Base-by-base conservation (phyloP, 192 early-diverging fungal species). In the Coemansia sp. region DNA sequence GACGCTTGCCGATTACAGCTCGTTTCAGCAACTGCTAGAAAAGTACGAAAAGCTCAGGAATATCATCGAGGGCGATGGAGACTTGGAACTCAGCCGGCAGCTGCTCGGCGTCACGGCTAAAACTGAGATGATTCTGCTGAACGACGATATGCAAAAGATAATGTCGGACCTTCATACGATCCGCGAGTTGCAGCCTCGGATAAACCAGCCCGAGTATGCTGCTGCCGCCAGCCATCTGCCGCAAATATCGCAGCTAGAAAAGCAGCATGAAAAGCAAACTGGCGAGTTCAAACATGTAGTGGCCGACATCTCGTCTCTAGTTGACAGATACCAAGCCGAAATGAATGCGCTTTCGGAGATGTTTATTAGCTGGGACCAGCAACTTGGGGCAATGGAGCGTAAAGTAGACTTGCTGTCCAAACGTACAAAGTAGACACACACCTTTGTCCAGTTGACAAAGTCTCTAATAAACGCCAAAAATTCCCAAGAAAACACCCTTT, bases 141-240 rank as follows among this genome's bases (percentile, higher is more conserved):
- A 69, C 39, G 47, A 65, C 45, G 56, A 51, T 20, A 62, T 55
- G 9, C 36, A 31, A 32, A 54, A 60, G 50, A 69, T 53, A 10
- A 48, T 76, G 16, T 49, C 66, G 4, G 62, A 69, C 40, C 26
- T 76, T 46, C 62, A 62, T 40, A 58, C 54, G 26, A 76, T 76
- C 40, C 44, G 50, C 15, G 58, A 64, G 31, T 51, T 76, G 11
- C 66, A 76, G 50, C 12, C 47, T 40, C 64, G 64, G 17, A 41
- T 64, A 45, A 76, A 64, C 43, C 66, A 65, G 51, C 72, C 72
- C 14, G 72, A 76, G 40, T 76, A 76, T 36, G 31, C 60, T n/a
- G 51, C 57, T 10, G 66, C 62, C 5, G 72, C 66, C 12, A 62
- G 50, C 48, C 54, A 56, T 23, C 57, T 69, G 16, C 38, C 58